Base-by-base conservation (phyloP, 148 eudicot species). In the Rhododendron williamsianum region DNA sequence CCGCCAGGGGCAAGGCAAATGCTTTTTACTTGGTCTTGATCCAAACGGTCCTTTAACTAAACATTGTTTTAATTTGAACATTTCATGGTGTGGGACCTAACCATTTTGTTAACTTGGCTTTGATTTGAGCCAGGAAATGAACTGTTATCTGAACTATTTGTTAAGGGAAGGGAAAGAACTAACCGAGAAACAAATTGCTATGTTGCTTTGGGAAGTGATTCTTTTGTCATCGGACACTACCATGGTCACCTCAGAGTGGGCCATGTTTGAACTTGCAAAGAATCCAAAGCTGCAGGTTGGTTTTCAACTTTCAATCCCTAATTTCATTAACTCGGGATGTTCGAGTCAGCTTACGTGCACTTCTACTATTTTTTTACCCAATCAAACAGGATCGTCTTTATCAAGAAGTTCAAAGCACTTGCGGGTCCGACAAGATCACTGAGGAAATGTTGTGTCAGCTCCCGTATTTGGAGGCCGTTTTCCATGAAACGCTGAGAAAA, bases 221-320 rank as follows among this genome's bases (percentile, higher is more conserved):
- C 91, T 95, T 23, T 96, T 94, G 90, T 77, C 94, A 85, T 91
- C 99, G 0, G 99, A 96, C 65, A 96, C 99, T n/a, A 92, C 95
- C 3, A 60, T 95, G 81, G 88, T 95, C 85, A 84, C 95, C 52
- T 83, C 95, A 5, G 99, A 96, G 89, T 96, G 99, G 99, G 97
- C 99, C 80, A 88, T 96, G 89, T 96, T 90, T 87, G 97, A 96
- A 89, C 95, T 96, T 73, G 92, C 94, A 67, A 95, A 91, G 88
- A 83, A 96, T 88, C 93, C 92, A 3, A 84, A 87, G 23, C 86
- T 90, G 21, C 99, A 96, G 99, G 99, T 94, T 85, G 4, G 11
- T 65, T 65, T 65, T 11, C 9, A n/a, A n/a, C 8, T 43, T 49
- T 45, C 46, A 41, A 13, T 25, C 78, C 2, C 27, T 19, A 72